Conservation (phyloP, 192 early-diverging fungal species). For the Entomortierella lignicola region DNA sequence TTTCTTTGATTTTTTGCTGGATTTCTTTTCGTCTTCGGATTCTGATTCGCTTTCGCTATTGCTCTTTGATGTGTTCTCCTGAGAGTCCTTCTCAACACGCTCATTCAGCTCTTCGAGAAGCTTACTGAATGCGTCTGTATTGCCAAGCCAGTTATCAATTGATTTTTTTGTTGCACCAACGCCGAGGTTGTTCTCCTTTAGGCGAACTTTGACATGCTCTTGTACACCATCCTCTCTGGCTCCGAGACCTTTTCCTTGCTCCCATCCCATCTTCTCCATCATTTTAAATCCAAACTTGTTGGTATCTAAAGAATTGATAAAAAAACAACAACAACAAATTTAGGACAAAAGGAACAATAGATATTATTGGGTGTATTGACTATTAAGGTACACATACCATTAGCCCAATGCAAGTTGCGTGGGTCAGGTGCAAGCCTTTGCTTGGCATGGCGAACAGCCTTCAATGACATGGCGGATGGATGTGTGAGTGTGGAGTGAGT, state of each 20-base stretch:
- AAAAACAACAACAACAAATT: neutral
- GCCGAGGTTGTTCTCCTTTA: slow-evolving; percentile 91
- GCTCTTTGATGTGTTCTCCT: slow-evolving; percentile 42
- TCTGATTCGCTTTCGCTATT: slow-evolving; percentile 18
- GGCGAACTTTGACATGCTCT: slow-evolving; percentile 87
- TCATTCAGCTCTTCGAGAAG: slow-evolving; percentile 86
- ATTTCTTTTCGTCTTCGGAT: slow-evolving; percentile 46
- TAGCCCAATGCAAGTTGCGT: slow-evolving; percentile 91
- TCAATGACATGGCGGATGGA: slow-evolving; percentile 40
- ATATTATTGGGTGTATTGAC: slow-evolving; percentile 1
- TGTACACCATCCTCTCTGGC: slow-evolving; percentile 84
- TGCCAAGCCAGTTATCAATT: slow-evolving; percentile 95
- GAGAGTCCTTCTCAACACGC: slow-evolving; percentile 57
- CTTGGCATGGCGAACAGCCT: slow-evolving; percentile 62
- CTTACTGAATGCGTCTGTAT: slow-evolving; percentile 85
- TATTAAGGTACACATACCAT: slow-evolving; percentile 61
- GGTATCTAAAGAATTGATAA: slow-evolving; percentile 64
- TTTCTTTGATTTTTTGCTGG: slow-evolving; percentile 28
- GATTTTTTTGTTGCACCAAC: slow-evolving; percentile 90
- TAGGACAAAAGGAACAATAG: neutral
- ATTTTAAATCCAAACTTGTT: slow-evolving; percentile 89
- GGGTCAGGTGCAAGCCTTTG: slow-evolving; percentile 90
- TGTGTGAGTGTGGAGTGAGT: neutral
- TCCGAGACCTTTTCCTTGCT: slow-evolving; percentile 92
- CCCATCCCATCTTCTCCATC: slow-evolving; percentile 97